Conservation (phyloP, 106 monocot genomes). For the Iris macrosiphon region DNA sequence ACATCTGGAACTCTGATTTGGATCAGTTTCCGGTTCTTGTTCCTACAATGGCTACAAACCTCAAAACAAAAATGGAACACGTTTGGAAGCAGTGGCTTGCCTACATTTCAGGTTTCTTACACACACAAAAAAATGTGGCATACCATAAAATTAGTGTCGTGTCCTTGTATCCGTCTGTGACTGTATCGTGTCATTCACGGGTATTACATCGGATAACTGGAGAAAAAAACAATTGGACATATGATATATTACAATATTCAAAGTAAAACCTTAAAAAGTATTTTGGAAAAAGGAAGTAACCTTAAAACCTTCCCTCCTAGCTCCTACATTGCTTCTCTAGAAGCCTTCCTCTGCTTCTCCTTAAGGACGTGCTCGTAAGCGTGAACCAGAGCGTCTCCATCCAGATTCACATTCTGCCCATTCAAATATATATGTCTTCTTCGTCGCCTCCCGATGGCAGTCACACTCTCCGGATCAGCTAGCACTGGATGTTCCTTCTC, state of each 20-base stretch:
- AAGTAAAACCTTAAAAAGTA: too few relatives aligned
- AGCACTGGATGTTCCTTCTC: conserved; percentile 24
- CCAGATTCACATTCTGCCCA: conserved; percentile 40
- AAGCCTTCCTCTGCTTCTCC: too few relatives aligned
- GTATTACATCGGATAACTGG: too few relatives aligned
- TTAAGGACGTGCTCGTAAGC: not conserved
- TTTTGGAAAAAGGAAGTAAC: too few relatives aligned
- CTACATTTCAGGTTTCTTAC: not conserved
- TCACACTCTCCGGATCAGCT: conserved; percentile 19
- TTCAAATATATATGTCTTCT: conserved; percentile 64
- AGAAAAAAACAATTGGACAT: too few relatives aligned
- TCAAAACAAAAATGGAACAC: conserved; percentile 10
- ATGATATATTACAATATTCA: too few relatives aligned
- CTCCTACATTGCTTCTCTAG: too few relatives aligned
- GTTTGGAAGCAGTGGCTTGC: not conserved
- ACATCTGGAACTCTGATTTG: not conserved
- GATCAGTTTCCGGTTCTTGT: not conserved
- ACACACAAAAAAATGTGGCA: too few relatives aligned
- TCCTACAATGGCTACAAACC: conserved; percentile 15
- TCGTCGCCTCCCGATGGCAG: conserved; percentile 56
- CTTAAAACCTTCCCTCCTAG: too few relatives aligned
- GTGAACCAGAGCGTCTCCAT: conserved; percentile 11
- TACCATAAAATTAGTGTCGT: too few relatives aligned
- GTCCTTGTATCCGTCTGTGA: too few relatives aligned
- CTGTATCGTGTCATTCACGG: too few relatives aligned